Percentiles rank a stretch among this genome's conserved stretches.
Conservation (phyloP, 768 basidiomycete genomes). For the Fomitopsis serialis region DNA sequence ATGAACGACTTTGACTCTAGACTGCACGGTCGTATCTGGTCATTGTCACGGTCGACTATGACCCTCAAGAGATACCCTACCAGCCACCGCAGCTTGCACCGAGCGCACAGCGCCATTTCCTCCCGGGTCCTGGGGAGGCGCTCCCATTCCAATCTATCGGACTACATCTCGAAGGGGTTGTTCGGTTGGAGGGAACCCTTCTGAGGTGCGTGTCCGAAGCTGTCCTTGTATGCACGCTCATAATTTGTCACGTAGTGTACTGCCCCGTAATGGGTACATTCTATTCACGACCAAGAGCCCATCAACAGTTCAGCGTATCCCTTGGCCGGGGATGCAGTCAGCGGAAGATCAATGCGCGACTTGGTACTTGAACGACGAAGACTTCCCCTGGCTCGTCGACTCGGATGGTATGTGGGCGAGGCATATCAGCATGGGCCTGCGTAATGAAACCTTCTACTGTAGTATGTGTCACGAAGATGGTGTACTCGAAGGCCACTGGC, state of each 20-base stretch:
- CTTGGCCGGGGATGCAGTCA: slow-evolving; percentile 63
- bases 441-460: slow-evolving; percentile 1
- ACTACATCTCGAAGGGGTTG: slow-evolving; percentile 76
- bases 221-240: background rate
- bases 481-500: slow-evolving; percentile 49
- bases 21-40: slow-evolving; percentile 79
- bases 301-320: slow-evolving; percentile 75
- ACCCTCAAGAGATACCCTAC: slow-evolving; percentile 50
- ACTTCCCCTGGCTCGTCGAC: slow-evolving; percentile 73
- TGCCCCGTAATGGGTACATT: slow-evolving; percentile 64
- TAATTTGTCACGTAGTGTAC: slow-evolving; percentile 44
- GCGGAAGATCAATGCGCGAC: slow-evolving; percentile 54
- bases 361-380: slow-evolving; percentile 62
- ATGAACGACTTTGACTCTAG: slow-evolving; percentile 31
- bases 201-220: slow-evolving; percentile 44
- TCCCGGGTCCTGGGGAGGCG: slow-evolving; percentile 79
- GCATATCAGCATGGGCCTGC: background rate
- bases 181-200: slow-evolving; percentile 70
- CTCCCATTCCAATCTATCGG: slow-evolving; percentile 61
- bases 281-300: slow-evolving; percentile 72
- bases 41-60: slow-evolving; percentile 60
- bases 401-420: slow-evolving; percentile 48
- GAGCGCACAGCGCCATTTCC: slow-evolving; percentile 58
- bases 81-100: slow-evolving; percentile 46
- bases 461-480: slow-evolving; percentile 69